phyloP scores from a whole-genome alignment of 192 early-diverging fungal genomes.

The Mortierella claussenii region DNA sequence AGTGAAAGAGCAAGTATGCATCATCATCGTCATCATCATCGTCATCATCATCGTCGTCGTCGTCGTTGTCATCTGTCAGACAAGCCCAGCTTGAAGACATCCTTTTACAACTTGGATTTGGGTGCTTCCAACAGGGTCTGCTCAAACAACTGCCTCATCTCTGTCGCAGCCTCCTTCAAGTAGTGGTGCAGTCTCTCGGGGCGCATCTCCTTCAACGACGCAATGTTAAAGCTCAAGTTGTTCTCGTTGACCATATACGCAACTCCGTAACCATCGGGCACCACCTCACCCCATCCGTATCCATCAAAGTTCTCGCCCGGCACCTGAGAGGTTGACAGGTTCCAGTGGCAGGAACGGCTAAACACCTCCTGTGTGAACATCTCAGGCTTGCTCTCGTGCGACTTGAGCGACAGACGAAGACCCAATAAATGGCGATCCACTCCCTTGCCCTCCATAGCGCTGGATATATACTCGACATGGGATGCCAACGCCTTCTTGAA shows the following conservation, averaged over 20 bases:
- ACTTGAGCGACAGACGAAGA: constrained; percentile 79
- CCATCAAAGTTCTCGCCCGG: constrained; percentile 92
- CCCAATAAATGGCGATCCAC: constrained; percentile 95
- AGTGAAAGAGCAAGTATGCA: too few relatives aligned
- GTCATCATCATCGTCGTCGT: too few relatives aligned
- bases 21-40: too few relatives aligned
- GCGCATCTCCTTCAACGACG: constrained; percentile 65
- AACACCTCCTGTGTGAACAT: constrained; percentile 92
- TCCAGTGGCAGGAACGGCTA: constrained; percentile 86
- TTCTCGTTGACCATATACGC: constrained; percentile 95
- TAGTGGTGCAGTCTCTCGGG: constrained; percentile 80
- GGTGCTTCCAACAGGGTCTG: constrained; percentile 64
- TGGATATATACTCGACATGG: constrained; percentile 85
- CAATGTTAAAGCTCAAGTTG: constrained; percentile 90
- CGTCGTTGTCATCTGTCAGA: too few relatives aligned
- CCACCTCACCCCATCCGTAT: constrained; percentile 91
- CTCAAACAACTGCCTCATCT: constrained; percentile 86
- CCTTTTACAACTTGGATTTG: constrained; percentile 74
- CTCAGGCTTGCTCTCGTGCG: constrained; percentile 80
- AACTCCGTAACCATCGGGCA: constrained; percentile 90
- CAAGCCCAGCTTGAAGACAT: too few relatives aligned
- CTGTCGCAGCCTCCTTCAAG: constrained; percentile 87
- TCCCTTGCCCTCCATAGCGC: constrained; percentile 83
- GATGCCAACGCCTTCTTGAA: constrained; percentile 79
- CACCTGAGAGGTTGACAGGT: constrained; percentile 92